Percentiles rank a stretch among this genome's conserved stretches.
phyloP scores from a whole-genome alignment of 768 basidiomycete genomes.

The Terana coerulea region DNA sequence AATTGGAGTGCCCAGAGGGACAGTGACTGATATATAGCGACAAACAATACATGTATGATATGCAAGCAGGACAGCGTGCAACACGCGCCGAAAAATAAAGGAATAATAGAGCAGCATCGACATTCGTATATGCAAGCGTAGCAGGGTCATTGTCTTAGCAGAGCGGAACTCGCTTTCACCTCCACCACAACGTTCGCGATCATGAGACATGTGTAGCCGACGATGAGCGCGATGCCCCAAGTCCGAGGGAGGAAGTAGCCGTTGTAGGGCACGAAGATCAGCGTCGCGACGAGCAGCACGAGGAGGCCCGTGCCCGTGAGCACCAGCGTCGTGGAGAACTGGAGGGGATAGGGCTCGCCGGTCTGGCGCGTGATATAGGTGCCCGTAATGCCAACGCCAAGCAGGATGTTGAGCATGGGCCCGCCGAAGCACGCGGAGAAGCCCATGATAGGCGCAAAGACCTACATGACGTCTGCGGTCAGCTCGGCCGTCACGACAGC shows the following conservation, averaged over 20 bases:
- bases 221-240: constrained; percentile 82
- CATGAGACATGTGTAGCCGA: constrained; percentile 76
- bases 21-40: too few relatives aligned
- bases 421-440: constrained; percentile 95
- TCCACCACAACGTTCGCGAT: constrained; percentile 76
- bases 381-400: constrained; percentile 91
- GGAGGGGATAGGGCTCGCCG: constrained; percentile 59
- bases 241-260: constrained; percentile 71
- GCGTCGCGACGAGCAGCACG: constrained; percentile 63
- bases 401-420: constrained; percentile 87
- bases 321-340: constrained; percentile 79
- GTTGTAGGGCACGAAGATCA: constrained; percentile 83
- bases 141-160: too few relatives aligned
- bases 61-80: too few relatives aligned
- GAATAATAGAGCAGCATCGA: too few relatives aligned
- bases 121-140: background rate
- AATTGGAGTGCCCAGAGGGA: too few relatives aligned
- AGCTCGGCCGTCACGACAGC: too few relatives aligned
- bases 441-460: constrained; percentile 90
- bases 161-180: constrained; percentile 27
- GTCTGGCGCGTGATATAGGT: constrained; percentile 75
- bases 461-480: constrained; percentile 36
- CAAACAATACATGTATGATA: too few relatives aligned
- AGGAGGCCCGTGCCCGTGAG: constrained; percentile 85
- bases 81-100: too few relatives aligned